Evolutionary conservation across 1,284 basidiomycete species (phyloP).

Genomic region (Neolentinus lepideus): DNA sequence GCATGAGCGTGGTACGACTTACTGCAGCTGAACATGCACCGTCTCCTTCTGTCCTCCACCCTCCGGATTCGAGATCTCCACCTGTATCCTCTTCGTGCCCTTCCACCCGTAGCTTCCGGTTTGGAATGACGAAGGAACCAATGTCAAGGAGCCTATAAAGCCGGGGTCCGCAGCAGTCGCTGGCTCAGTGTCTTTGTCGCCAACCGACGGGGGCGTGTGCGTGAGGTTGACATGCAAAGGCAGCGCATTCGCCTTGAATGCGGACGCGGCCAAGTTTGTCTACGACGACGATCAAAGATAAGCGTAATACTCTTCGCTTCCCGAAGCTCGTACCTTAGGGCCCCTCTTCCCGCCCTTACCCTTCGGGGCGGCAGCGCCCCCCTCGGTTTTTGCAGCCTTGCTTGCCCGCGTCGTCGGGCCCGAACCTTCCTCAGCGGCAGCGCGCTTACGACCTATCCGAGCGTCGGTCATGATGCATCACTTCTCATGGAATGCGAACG

Average conservation of each 20-base stretch:
- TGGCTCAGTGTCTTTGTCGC: conserved; percentile 28
- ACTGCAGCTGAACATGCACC: conserved; percentile 73
- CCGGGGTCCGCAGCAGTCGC: conserved; percentile 46
- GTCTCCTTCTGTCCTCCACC: conserved; percentile 49
- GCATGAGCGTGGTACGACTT: conserved; percentile 21
- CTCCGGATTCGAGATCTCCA: conserved; percentile 51
- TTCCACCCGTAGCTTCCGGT: conserved; percentile 82
- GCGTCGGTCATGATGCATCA: background rate
- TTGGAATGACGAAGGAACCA: conserved; percentile 51
- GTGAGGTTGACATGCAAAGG: conserved; percentile 65
- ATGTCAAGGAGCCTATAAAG: conserved; percentile 48
- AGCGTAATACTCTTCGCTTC: too few relatives aligned
- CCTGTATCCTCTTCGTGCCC: conserved; percentile 56
- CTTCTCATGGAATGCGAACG: background rate
- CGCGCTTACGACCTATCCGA: conserved; percentile 8
- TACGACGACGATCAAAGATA: conserved; percentile 16
- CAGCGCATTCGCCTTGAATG: conserved; percentile 58
- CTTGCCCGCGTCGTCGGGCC: conserved; percentile 34
- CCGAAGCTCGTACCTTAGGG: conserved; percentile 16
- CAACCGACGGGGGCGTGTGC: conserved; percentile 50
- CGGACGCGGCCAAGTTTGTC: conserved; percentile 38
- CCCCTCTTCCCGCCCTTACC: conserved; percentile 19
- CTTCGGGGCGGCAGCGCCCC: conserved; percentile 10
- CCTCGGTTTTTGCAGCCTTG: conserved; percentile 41
- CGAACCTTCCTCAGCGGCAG: conserved; percentile 29